These are phyloP conservation scores for Tuber indicum DNA, from an alignment of 495 filamentous ascomycete genomes.

Conservation along the genomic window DNA sequence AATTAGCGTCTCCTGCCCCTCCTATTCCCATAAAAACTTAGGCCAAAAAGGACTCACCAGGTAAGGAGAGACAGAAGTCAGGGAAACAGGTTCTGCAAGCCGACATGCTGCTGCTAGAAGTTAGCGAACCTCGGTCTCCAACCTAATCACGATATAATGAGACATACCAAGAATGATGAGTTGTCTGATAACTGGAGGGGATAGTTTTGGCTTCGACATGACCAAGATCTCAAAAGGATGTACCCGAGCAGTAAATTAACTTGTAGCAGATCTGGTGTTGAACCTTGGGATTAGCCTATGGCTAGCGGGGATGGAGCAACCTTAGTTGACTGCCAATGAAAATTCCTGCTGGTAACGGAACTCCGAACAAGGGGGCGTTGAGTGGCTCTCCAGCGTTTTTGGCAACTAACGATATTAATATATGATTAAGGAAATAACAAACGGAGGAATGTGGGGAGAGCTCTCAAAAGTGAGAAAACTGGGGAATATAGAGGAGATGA, in stretches of 20 bases:
- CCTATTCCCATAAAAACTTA: constrained; percentile 56
- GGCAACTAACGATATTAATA: background rate
- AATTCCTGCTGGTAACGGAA: background rate
- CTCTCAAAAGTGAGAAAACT: background rate
- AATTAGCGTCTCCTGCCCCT: constrained; percentile 35
- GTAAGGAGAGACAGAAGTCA: constrained; percentile 84
- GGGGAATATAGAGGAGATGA: background rate
- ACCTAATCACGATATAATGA: background rate
- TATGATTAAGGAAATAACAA: background rate
- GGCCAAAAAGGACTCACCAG: constrained; percentile 80
- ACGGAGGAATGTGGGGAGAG: background rate
- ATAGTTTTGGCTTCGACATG: constrained; percentile 9
- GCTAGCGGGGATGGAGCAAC: background rate
- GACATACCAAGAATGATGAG: constrained; percentile 24
- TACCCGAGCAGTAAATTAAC: background rate
- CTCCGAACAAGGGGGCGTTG: background rate
- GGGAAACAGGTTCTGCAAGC: constrained; percentile 77
- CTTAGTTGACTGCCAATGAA: background rate
- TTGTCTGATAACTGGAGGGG: constrained; percentile 22
- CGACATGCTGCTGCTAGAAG: constrained; percentile 57
- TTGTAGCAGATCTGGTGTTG: background rate
- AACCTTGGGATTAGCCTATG: background rate
- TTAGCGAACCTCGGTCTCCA: background rate
- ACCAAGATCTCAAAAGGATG: background rate
- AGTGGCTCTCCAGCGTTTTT: background rate